Conservation (phyloP, 805 yeast species). For the Cyberlindnera suaveolens region DNA sequence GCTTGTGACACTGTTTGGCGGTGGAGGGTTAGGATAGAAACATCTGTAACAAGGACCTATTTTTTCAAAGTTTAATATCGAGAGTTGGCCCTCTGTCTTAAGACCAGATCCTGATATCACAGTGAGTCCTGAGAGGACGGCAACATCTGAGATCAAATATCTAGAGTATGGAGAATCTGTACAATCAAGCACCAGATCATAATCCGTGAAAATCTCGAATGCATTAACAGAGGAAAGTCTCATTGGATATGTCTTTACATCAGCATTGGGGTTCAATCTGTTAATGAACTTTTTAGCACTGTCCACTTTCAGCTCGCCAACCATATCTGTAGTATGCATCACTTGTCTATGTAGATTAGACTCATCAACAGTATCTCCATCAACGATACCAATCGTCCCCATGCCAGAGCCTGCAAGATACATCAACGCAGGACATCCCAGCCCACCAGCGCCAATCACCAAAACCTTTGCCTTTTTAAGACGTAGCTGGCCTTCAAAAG, state of each 20-base stretch:
- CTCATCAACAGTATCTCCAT: conserved; percentile 74
- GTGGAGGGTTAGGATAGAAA: conserved; percentile 85
- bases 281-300: conserved; percentile 59
- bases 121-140: conserved; percentile 61
- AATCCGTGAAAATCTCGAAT: conserved; percentile 50
- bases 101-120: conserved; percentile 90
- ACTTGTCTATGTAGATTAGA: conserved; percentile 90
- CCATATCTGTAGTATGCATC: conserved; percentile 58
- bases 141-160: conserved; percentile 80
- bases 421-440: conserved; percentile 86
- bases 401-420: conserved; percentile 87
- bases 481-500: conserved; percentile 44
- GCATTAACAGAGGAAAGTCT: conserved; percentile 53
- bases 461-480: conserved; percentile 55
- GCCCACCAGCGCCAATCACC: conserved; percentile 94
- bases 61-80: conserved; percentile 59
- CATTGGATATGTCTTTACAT: conserved; percentile 43
- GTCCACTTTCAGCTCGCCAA: conserved; percentile 70
- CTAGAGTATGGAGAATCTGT: conserved; percentile 90
- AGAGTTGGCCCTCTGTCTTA: conserved; percentile 84
- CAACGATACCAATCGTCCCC: conserved; percentile 81
- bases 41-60: conserved; percentile 93
- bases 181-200: conserved; percentile 83
- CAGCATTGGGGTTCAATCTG: conserved; percentile 63
- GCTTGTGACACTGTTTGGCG: conserved; percentile 71